Conservation (phyloP, 2,329 filamentous ascomycete species). For the Fusarium sp. region DNA sequence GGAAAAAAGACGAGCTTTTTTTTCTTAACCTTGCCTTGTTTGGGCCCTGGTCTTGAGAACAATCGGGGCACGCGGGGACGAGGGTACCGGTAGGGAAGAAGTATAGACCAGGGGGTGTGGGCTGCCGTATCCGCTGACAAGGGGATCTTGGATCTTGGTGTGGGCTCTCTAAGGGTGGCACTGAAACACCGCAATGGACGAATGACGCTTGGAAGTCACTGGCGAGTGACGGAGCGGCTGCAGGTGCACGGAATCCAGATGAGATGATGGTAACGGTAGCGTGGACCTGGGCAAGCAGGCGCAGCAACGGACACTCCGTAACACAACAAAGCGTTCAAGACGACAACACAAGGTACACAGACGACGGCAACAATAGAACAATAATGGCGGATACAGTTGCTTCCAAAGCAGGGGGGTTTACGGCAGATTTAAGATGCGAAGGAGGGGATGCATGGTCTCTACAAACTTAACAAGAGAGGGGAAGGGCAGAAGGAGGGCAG, state of each 20-base stretch:
- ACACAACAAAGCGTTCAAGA: slow-evolving; percentile 41
- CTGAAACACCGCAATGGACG: slow-evolving; percentile 51
- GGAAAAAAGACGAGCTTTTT: slow-evolving; percentile 54
- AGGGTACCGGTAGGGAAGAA: slow-evolving; percentile 53
- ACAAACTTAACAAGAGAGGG: slow-evolving; percentile 31
- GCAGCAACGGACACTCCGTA: slow-evolving; percentile 47
- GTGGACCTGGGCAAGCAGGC: slow-evolving; percentile 43
- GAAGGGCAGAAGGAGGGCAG: slow-evolving; percentile 38
- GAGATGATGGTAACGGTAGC: slow-evolving; percentile 46
- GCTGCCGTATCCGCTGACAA: slow-evolving; percentile 50
- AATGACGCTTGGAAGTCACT: slow-evolving; percentile 47
- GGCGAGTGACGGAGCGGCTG: slow-evolving; percentile 47
- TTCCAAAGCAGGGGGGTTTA: slow-evolving; percentile 27
- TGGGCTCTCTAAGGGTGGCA: slow-evolving; percentile 48
- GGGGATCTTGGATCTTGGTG: slow-evolving; percentile 51
- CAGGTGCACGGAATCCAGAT: slow-evolving; percentile 48
- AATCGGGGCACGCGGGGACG: slow-evolving; percentile 51
- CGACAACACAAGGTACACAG: slow-evolving; percentile 39
- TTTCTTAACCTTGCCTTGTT: slow-evolving; percentile 52
- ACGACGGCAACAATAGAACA: slow-evolving; percentile 16
- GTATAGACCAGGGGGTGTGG: slow-evolving; percentile 51
- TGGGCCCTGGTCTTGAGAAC: slow-evolving; percentile 51
- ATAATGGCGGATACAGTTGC: slow-evolving; percentile 23
- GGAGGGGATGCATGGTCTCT: slow-evolving; percentile 17
- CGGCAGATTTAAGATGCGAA: slow-evolving; percentile 19